Evolutionary conservation across 768 basidiomycete genomes (phyloP).

Genomic region (Psilocybe subaeruginosa): DNA sequence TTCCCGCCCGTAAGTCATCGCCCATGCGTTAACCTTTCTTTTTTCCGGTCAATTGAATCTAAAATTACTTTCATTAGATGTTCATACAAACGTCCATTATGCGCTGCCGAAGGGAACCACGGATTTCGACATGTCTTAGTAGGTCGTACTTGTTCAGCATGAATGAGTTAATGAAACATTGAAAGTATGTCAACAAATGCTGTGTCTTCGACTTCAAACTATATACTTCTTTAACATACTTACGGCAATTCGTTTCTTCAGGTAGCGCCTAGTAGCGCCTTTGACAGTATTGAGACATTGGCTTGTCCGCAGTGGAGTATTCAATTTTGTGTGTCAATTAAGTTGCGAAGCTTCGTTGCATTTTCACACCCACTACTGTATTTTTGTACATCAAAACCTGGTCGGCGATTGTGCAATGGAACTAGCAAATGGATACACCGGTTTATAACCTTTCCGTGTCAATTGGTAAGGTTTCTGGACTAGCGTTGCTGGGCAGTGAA

Average conservation of each 20-base stretch:
- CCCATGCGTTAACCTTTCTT: constrained; percentile 1
- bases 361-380: not conserved
- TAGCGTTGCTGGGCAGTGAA: constrained; percentile 1
- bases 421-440: not conserved
- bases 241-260: not conserved
- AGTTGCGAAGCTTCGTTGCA: not conserved
- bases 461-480: not conserved
- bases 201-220: not conserved
- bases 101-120: not conserved
- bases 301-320: not conserved
- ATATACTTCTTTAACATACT: not conserved
- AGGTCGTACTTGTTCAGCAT: not conserved
- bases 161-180: not conserved
- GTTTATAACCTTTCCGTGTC: not conserved
- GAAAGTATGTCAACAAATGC: not conserved
- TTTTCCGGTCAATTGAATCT: not conserved
- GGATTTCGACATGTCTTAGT: not conserved
- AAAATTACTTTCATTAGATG: not conserved
- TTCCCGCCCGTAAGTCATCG: constrained; percentile 1
- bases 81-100: not conserved
- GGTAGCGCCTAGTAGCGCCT: not conserved
- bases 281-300: not conserved
- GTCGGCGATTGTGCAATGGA: constrained; percentile 6
- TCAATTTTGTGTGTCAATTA: constrained; percentile 6
- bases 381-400: not conserved